Evolutionary conservation across 2,329 filamentous ascomycete species (phyloP).

Genomic region (Plectosphaerella cucumerina): DNA sequence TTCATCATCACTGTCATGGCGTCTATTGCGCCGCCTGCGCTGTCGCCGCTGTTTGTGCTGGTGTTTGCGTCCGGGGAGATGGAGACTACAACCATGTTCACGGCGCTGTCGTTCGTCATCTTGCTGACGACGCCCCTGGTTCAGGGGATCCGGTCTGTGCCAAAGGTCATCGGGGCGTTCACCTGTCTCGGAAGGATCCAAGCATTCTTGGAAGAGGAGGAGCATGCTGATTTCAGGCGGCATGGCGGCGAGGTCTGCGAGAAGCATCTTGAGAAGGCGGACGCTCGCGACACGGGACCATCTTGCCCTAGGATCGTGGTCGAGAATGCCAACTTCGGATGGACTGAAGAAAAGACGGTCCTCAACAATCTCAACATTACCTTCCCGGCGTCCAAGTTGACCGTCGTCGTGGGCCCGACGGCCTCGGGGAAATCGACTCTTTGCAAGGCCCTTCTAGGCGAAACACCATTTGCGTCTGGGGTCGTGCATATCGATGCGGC

Average conservation of each 20-base stretch:
- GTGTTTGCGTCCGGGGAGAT: conserved; percentile 16
- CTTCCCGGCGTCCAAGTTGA: conserved; percentile 25
- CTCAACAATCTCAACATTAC: conserved; percentile 26
- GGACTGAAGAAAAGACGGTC: conserved; percentile 19
- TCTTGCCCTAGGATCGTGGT: conserved; percentile 3
- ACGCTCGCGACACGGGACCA: not conserved
- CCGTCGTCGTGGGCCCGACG: conserved; percentile 34
- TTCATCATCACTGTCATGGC: conserved; percentile 20
- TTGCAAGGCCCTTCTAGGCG: conserved; percentile 30
- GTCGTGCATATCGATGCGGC: conserved; percentile 9
- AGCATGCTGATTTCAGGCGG: not conserved
- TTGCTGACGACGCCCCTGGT: conserved; percentile 27
- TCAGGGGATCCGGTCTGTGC: conserved; percentile 25
- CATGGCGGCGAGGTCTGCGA: not conserved
- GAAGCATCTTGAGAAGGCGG: not conserved
- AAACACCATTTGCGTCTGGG: conserved; percentile 18
- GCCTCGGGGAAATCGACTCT: conserved; percentile 36
- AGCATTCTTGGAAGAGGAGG: conserved; percentile 15
- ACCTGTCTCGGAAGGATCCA: conserved; percentile 9
- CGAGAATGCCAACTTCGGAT: conserved; percentile 24
- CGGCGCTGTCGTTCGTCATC: conserved; percentile 26
- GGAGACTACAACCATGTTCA: conserved; percentile 21
- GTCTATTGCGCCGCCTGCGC: conserved; percentile 26
- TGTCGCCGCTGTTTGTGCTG: conserved; percentile 31
- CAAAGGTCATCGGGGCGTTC: conserved; percentile 23